Evolutionary conservation across 441 rosid species (phyloP), one percentile per base, ranked within the genome.

Genomic region (Bocquillonia castaneifolia): DNA sequence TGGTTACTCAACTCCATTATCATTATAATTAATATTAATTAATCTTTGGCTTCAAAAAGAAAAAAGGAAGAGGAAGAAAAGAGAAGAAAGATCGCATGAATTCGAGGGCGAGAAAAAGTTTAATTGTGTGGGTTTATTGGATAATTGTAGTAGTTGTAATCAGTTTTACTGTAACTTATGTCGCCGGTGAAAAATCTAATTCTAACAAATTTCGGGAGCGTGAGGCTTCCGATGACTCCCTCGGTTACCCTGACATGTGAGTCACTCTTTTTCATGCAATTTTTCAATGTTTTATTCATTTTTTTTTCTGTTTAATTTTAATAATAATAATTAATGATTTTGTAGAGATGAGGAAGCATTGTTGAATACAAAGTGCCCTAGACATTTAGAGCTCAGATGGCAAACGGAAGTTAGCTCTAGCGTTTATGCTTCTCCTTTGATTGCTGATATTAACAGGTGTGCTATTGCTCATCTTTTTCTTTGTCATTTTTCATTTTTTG

Each of bases 331-430:
- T 42, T 7, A 42, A 6, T 68, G 59, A 58, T 73, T 70, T 65
- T 68, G 77, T 74, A 95, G 99, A 69, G 97, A 96, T 57, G 98
- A 96, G 81, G 90, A 84, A 80, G 86, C 93, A 67, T 75, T 93
- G 78, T 72, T 89, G 96, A 96, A 96, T 74, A 85, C 97, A 29
- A 88, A 80, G 80, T 96, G 99, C 84, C 98, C 98, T 66, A 83
- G 77, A 65, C 84, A 88, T 66, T 79, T 96, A 76, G 98, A 91
- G 86, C 90, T 96, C 17, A 86, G 99, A 78, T 96, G 99, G 99
- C 98, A 92, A 74, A 84, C 99, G 31, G 99, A 96, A 83, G 98
- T 93, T 73, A 91, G 98, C 80, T 92, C 98, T 66, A 92, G 99
- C 80, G 76, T 96, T 64, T 96, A 91, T 54, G 98, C 98, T 50